Evolutionary conservation across 2,329 filamentous ascomycete species (phyloP).

Genomic region (Alternaria gansuensis): DNA sequence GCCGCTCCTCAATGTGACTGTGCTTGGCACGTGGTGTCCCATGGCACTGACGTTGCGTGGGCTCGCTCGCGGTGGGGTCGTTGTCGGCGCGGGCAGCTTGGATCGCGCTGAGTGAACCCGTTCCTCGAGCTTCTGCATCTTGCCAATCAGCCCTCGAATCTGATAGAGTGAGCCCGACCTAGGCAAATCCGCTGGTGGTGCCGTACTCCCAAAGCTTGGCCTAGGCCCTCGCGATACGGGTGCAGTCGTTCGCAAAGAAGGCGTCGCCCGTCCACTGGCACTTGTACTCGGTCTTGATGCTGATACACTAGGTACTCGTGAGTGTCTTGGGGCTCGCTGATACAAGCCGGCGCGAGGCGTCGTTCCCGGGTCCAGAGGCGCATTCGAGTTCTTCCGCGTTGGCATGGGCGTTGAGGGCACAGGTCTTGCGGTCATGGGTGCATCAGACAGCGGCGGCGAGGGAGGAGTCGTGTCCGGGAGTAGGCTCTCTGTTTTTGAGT

Average conservation of each 20-base stretch:
- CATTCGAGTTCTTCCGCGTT: slow-evolving; percentile 56
- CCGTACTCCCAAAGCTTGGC: slow-evolving; percentile 56
- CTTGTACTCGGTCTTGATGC: slow-evolving; percentile 44
- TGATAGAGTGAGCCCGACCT: slow-evolving; percentile 82
- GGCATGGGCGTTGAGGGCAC: slow-evolving; percentile 54
- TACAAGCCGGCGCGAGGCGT: slow-evolving; percentile 64
- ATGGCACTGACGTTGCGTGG: slow-evolving; percentile 68
- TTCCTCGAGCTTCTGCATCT: slow-evolving; percentile 96
- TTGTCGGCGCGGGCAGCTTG: slow-evolving; percentile 83
- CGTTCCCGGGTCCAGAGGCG: slow-evolving; percentile 61
- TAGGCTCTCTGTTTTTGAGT: slow-evolving; percentile 68
- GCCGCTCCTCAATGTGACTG: slow-evolving; percentile 70
- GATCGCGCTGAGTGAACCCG: slow-evolving; percentile 91
- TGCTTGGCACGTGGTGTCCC: slow-evolving; percentile 60
- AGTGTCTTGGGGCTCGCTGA: slow-evolving; percentile 59
- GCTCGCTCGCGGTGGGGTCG: slow-evolving; percentile 81
- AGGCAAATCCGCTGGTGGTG: slow-evolving; percentile 62
- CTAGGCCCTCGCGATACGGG: slow-evolving; percentile 51
- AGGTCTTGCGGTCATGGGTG: slow-evolving; percentile 65
- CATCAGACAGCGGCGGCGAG: slow-evolving; percentile 92
- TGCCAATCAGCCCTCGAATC: slow-evolving; percentile 90
- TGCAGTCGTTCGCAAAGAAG: slow-evolving; percentile 52
- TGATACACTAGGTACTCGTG: slow-evolving; percentile 68
- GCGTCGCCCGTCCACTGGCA: slow-evolving; percentile 55
- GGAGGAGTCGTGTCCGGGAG: slow-evolving; percentile 82